Evolutionary conservation across 345 rosid genomes (phyloP), one percentile per base, ranked within the genome.

Genomic region (Dimocarpus longan): DNA sequence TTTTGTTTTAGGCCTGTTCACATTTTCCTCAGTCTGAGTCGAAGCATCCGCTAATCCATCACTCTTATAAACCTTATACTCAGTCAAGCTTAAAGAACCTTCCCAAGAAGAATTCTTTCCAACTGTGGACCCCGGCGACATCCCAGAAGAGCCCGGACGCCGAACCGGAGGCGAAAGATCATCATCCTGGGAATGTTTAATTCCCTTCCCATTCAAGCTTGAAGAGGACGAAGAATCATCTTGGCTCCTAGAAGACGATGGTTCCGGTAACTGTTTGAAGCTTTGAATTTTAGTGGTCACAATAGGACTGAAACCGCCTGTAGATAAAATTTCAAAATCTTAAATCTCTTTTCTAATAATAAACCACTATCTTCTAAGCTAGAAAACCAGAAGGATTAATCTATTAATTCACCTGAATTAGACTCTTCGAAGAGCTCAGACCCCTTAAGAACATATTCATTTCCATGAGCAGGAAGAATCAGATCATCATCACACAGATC

Each of bases 401-500:
- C 21, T 4, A 64, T 65, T 50, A 22, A 59, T 43, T 68, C 57
- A 93, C 99, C 99, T 78, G 93, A 82, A 79, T 71, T 89, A 12
- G 94, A 86, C 42, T 92, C 97, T 9, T 90, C 93, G 56, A 90
- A 90, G 19, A 93, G 84, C 89, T 95, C 97, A 22, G 99, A 95
- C 62, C 99, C 99, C 85, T 95, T 95, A 67, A 95, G 97, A 75
- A 96, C 92, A 42, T 94, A 96, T 71, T 96, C 99, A 82, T 83
- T 90, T 72, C 97, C 95, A 83, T 96, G 92, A 65, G 93, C 93
- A 6, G 98, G 99, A 76, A 93, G 82, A 81, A 96, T 91, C 28
- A 92, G 76, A 68, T 96, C 99, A 78, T 96, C 98, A 80, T 88
- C 95, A 40, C 87, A 80, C 6, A 96, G 93, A 74, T 96, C 99